Evolutionary conservation across 441 rosid species (phyloP), one percentile per base, ranked within the genome.

Genomic region (Euphorbia corollata): DNA sequence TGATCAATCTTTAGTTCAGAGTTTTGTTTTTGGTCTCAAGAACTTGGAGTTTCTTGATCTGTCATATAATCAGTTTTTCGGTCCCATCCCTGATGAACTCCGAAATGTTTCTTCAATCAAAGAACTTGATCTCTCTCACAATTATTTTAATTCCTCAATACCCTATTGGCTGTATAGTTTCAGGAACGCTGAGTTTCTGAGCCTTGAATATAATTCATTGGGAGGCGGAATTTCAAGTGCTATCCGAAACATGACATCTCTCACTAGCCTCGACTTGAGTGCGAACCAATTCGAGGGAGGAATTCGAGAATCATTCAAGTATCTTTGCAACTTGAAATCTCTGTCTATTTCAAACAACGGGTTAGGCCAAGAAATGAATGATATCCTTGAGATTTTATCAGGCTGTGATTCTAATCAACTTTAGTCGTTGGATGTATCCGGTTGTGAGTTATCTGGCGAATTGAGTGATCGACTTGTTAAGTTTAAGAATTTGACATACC

Each of bases 181-280:
- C 11, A 32, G 3, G 0, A 4, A 4, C n/a, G 64, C 60, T 36
- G 65, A 76, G 34, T 27, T 20, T 32, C 48, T 75, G n/a, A 3
- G 5, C 16, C 73, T 72, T n/a, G 0, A 3, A 0, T 2, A 0
- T 2, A 64, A 45, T 47, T 20, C 22, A 32, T 45, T 75, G 24
- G 55, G 43, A 39, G 75, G 75, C 24, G 0, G 41, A 1, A 59
- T 75, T 53, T 18, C 70, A 4, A 34, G 20, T 57, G 27, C 20
- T 41, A n/a, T 75, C 8, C 48, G 22, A 34, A 67, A 71, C 34
- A 20, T 55, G 41, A 34, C 79, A 19, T 59, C 62, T 15, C 34
- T 47, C 13, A 5, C 20, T 20, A 38, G 5, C 11, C 61, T 76
- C 32, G 48, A 72, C 6, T 67, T 76, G 5, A 59, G 68, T 13